Evolutionary conservation across 352 stramenopile species (phyloP).

Genomic region (Pilasporangium apinafurcum): DNA sequence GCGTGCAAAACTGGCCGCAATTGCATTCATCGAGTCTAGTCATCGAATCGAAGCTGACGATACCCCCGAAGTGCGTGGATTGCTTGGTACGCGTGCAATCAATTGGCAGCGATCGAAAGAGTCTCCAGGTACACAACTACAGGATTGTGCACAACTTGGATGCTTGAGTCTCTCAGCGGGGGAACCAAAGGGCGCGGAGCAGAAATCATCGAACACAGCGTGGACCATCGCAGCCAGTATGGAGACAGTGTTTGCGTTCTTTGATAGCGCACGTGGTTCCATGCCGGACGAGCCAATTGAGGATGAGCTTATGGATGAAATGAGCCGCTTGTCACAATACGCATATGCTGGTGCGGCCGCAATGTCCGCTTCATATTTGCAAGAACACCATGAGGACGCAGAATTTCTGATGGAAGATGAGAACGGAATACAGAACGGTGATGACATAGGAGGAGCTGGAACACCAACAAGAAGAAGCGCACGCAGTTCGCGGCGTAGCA

Average conservation of each 20-base stretch:
- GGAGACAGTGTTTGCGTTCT: conserved; percentile 82
- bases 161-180: conserved; percentile 74
- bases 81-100: conserved; percentile 68
- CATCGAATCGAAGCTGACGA: conserved; percentile 63
- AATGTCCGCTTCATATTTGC: conserved; percentile 39
- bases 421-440: conserved; percentile 9
- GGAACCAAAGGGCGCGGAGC: conserved; percentile 51
- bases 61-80: conserved; percentile 51
- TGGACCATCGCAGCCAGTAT: conserved; percentile 82
- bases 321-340: conserved; percentile 68
- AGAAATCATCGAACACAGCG: conserved; percentile 74
- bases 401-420: conserved; percentile 54
- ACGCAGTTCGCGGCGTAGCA: conserved; percentile 50
- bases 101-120: conserved; percentile 80
- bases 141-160: conserved; percentile 62
- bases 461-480: conserved; percentile 15
- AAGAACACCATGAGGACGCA: conserved; percentile 65
- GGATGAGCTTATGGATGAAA: conserved; percentile 75
- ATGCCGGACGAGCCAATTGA: conserved; percentile 70
- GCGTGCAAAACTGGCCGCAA: conserved; percentile 53
- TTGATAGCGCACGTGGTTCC: conserved; percentile 69
- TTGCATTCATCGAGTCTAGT: conserved; percentile 81
- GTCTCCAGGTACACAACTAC: conserved; percentile 54
- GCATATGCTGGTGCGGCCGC: conserved; percentile 53
- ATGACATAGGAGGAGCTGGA: background rate